These are phyloP conservation scores for Beauveria pseudobassiana DNA, from an alignment of 2,329 filamentous ascomycete species.

Conservation along the genomic window DNA sequence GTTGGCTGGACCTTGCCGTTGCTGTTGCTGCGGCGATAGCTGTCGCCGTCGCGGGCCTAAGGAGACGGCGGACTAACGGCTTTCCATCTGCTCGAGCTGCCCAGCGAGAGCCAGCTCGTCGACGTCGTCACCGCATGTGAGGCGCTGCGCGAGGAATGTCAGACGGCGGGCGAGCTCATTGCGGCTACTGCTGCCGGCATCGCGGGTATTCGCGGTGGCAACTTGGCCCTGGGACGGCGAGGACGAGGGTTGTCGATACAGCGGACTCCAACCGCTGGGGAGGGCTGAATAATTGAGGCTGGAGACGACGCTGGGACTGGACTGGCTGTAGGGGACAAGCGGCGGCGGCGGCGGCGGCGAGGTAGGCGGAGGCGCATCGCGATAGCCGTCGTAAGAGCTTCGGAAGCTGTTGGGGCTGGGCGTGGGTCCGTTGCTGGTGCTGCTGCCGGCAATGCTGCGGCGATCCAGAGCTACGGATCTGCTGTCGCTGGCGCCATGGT, in stretches of 20 bases:
- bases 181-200: constrained; percentile 17
- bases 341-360: not conserved
- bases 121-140: constrained; percentile 26
- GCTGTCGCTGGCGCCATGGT: not conserved
- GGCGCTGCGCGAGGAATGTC: constrained; percentile 31
- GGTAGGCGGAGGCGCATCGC: not conserved
- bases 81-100: constrained; percentile 32
- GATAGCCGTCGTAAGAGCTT: constrained; percentile 3
- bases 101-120: constrained; percentile 29
- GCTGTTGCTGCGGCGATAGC: not conserved
- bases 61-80: constrained; percentile 12
- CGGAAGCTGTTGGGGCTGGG: constrained; percentile 6
- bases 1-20: constrained; percentile 10
- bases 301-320: constrained; percentile 12
- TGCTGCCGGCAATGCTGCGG: constrained; percentile 7
- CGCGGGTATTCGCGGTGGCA: not conserved
- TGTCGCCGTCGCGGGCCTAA: constrained; percentile 3
- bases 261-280: constrained; percentile 9
- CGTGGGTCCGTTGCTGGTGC: not conserved
- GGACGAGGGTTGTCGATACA: constrained; percentile 2
- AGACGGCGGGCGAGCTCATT: constrained; percentile 38
- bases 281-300: constrained; percentile 6
- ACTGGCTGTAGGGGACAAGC: not conserved
- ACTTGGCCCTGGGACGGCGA: constrained; percentile 2
- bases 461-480: constrained; percentile 8